A percentile compares a stretch with the other conserved stretches of the same genome.
phyloP scores from a whole-genome alignment of 805 yeast genomes.

The Myxozyma geophila region DNA sequence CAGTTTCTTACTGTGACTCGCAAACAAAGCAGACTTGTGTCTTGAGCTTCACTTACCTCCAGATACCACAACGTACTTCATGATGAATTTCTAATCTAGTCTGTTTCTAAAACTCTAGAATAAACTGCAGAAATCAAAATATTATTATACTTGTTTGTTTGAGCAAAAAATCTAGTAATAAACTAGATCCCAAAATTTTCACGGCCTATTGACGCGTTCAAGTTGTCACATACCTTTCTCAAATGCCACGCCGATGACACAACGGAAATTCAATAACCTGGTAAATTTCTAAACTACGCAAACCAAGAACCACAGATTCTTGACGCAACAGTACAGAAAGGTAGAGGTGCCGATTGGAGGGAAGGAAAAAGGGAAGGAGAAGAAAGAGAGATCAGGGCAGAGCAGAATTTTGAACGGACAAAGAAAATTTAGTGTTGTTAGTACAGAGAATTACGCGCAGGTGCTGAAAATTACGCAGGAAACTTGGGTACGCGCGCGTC shows the following conservation, averaged over 20 bases:
- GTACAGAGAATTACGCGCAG: constrained; percentile 1
- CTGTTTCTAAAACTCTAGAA: too few relatives aligned
- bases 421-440: constrained; percentile 8
- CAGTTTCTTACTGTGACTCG: not conserved
- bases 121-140: too few relatives aligned
- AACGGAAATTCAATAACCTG: not conserved
- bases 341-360: not conserved
- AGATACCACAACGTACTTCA: constrained; percentile 99
- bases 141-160: too few relatives aligned
- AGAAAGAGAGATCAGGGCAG: not conserved
- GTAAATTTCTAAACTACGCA: not conserved
- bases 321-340: not conserved
- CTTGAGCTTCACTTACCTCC: constrained; percentile 58
- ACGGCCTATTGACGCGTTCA: too few relatives aligned
- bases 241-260: too few relatives aligned
- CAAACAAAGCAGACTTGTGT: not conserved
- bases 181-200: too few relatives aligned
- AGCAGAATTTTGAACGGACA: not conserved
- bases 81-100: constrained; percentile 42
- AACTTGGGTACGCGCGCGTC: not conserved
- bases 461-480: not conserved
- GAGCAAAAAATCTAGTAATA: too few relatives aligned
- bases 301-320: not conserved
- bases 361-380: not conserved
- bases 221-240: too few relatives aligned